These are phyloP conservation scores for Mucuna pruriens DNA, from an alignment of 306 rosid genomes.

Conservation along the genomic window DNA sequence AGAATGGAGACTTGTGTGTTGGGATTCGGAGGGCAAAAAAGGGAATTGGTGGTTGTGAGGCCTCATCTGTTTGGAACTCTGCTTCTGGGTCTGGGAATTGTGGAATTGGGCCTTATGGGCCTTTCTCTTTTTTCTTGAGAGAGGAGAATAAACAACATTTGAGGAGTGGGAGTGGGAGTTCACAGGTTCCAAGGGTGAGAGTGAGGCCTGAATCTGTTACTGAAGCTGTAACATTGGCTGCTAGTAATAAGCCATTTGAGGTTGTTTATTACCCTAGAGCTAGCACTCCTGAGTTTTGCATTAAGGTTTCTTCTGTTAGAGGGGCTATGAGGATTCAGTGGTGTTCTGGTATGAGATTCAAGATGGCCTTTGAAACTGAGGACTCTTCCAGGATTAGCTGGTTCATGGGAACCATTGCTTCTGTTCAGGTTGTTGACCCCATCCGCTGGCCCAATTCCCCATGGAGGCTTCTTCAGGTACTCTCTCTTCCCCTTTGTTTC, in stretches of 20 bases:
- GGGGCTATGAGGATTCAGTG: slow-evolving; percentile 82
- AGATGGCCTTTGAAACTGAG: slow-evolving; percentile 97
- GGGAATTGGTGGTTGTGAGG: slow-evolving; percentile 59
- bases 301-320: slow-evolving; percentile 69
- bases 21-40: slow-evolving; percentile 90
- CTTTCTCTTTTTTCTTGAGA: slow-evolving; percentile 67
- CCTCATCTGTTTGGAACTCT: slow-evolving; percentile 67
- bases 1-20: slow-evolving; percentile 76
- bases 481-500: too few species aligned
- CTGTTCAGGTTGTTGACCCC: slow-evolving; percentile 84
- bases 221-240: slow-evolving; percentile 73
- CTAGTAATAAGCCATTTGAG: slow-evolving; percentile 72
- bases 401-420: slow-evolving; percentile 91
- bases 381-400: slow-evolving; percentile 96
- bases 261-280: slow-evolving; percentile 83
- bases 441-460: slow-evolving; percentile 92
- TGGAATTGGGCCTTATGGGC: slow-evolving; percentile 54
- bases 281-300: slow-evolving; percentile 90
- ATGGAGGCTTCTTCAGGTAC: slow-evolving; percentile 95
- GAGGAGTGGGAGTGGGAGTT: slow-evolving; percentile 56
- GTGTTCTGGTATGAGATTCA: slow-evolving; percentile 94
- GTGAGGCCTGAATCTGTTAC: slow-evolving; percentile 76
- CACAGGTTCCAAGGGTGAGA: slow-evolving; percentile 49
- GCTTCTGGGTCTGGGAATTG: slow-evolving; percentile 46
- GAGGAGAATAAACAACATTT: slow-evolving; percentile 62